These are phyloP conservation scores for Naematelia encephala DNA, from an alignment of 768 basidiomycete genomes.

Conservation along the genomic window DNA sequence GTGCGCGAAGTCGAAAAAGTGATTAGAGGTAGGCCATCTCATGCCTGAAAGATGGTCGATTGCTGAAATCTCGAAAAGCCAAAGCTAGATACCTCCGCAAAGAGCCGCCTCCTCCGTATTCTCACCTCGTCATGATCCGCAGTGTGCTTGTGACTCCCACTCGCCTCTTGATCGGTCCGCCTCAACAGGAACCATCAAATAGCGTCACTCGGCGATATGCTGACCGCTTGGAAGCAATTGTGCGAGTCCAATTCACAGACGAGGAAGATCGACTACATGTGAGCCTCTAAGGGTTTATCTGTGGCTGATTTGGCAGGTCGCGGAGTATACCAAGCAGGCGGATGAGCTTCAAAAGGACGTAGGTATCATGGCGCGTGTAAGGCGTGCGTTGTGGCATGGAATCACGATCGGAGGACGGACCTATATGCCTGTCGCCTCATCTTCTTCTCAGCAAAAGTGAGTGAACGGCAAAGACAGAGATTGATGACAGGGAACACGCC, in stretches of 20 bases:
- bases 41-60: background rate
- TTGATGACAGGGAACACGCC: slow-evolving; percentile 41
- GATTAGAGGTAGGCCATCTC: slow-evolving; percentile 30
- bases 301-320: slow-evolving; percentile 24
- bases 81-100: slow-evolving; percentile 25
- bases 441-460: slow-evolving; percentile 47
- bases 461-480: background rate
- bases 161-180: slow-evolving; percentile 41
- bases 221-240: slow-evolving; percentile 33
- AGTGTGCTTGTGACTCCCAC: slow-evolving; percentile 45
- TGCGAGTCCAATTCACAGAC: slow-evolving; percentile 46
- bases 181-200: slow-evolving; percentile 46
- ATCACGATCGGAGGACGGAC: slow-evolving; percentile 37
- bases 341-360: slow-evolving; percentile 28
- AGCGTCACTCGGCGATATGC: slow-evolving; percentile 42
- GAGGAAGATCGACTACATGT: slow-evolving; percentile 47
- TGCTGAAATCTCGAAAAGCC: slow-evolving; percentile 10
- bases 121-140: slow-evolving; percentile 36
- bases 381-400: slow-evolving; percentile 43
- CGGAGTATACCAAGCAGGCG: slow-evolving; percentile 26
- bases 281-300: slow-evolving; percentile 6
- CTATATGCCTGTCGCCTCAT: slow-evolving; percentile 45
- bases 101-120: slow-evolving; percentile 8
- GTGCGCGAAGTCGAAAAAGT: slow-evolving; percentile 33
- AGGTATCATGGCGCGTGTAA: slow-evolving; percentile 43